Evolutionary conservation across 345 rosid species (phyloP).

Genomic region (Eucalyptus brandiana): DNA sequence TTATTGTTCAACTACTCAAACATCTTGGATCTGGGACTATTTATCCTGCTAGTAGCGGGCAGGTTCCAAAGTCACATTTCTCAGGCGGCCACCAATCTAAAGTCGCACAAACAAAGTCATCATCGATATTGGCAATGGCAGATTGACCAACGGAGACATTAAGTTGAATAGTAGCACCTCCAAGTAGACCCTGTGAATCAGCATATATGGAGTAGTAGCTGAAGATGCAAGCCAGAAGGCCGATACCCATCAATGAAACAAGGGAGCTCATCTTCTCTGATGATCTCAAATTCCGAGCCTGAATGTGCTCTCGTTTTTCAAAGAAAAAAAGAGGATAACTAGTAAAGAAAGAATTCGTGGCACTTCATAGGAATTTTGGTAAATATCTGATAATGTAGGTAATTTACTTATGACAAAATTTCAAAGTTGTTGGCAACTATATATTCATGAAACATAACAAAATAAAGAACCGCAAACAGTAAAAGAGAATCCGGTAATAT

Average conservation of each 20-base stretch:
- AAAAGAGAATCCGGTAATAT: background rate
- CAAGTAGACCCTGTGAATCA: background rate
- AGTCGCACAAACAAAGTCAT: conserved; percentile 83
- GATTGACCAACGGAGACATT: background rate
- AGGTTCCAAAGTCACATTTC: conserved; percentile 89
- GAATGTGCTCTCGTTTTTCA: background rate
- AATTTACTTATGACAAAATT: background rate
- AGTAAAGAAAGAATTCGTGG: background rate
- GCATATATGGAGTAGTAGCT: background rate
- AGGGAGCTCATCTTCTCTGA: background rate
- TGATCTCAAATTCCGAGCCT: background rate
- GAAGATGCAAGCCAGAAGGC: background rate
- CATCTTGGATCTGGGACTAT: no score
- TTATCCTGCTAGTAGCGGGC: background rate
- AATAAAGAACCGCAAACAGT: background rate
- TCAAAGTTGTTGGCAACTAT: background rate
- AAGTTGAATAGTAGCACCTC: background rate
- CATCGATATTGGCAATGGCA: conserved; percentile 59
- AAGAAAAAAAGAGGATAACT: background rate
- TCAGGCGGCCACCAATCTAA: conserved; percentile 98
- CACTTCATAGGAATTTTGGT: background rate
- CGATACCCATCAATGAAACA: background rate
- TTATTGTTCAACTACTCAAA: no score
- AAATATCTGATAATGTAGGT: background rate
- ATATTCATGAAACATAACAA: background rate